Conservation (phyloP, 1,139 yeast genomes). For the Geotrichum citri-aurantii region DNA sequence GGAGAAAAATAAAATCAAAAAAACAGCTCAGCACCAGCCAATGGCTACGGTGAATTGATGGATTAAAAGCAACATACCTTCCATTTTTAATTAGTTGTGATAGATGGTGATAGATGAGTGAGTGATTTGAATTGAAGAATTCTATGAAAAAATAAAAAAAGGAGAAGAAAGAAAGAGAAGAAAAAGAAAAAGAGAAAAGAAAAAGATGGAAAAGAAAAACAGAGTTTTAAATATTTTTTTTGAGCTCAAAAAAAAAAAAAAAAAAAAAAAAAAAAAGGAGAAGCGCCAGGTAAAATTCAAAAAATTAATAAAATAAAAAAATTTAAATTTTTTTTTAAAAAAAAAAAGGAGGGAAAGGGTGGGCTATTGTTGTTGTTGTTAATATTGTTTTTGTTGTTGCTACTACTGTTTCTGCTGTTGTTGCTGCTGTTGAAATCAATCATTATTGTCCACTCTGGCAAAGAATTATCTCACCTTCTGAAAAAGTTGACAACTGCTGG, state of each 20-base stretch:
- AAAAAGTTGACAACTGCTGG: background rate
- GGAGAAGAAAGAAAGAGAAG: slow-evolving; percentile 20
- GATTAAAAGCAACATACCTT: slow-evolving; percentile 25
- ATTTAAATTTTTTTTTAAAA: no score
- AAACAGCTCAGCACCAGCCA: background rate
- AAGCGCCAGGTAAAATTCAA: background rate
- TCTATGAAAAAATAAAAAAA: slow-evolving; percentile 15
- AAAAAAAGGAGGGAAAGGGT: background rate
- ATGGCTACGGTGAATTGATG: background rate
- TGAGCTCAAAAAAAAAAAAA: slow-evolving; percentile 1
- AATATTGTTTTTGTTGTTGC: background rate
- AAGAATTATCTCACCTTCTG: no score
- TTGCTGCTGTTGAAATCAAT: no score
- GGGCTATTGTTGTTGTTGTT: background rate
- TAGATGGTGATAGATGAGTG: slow-evolving; percentile 4
- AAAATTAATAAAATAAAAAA: background rate
- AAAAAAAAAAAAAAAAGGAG: slow-evolving; percentile 1
- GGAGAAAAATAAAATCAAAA: no score
- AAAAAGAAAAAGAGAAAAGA: slow-evolving; percentile 19
- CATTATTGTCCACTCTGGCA: no score
- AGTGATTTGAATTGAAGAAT: slow-evolving; percentile 12
- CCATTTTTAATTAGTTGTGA: slow-evolving; percentile 24
- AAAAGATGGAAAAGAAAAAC: slow-evolving; percentile 13
- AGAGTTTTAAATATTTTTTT: background rate
- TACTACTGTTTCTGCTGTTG: no score